phyloP scores from a whole-genome alignment of 108 stramenopile species.

The Skeletonema marinoi region DNA sequence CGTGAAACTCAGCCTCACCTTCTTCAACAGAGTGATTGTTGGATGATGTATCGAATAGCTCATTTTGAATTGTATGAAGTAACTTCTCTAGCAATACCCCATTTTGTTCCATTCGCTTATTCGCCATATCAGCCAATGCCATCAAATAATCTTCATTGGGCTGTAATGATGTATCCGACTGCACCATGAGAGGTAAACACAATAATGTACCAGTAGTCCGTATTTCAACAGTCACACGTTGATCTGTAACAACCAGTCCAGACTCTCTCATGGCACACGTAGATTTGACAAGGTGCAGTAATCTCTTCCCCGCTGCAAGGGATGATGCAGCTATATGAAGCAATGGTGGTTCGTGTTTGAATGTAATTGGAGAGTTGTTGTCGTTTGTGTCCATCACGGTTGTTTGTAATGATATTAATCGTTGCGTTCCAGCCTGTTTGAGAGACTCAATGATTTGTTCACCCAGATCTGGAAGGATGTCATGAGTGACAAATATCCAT shows the following conservation, averaged over 20 bases:
- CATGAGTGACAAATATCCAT: constrained; percentile 79
- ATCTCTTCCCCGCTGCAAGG: constrained; percentile 49
- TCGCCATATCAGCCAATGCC: constrained; percentile 59
- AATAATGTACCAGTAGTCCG: constrained; percentile 71
- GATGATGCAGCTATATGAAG: constrained; percentile 79
- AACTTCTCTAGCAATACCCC: constrained; percentile 56
- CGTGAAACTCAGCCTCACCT: constrained; percentile 10
- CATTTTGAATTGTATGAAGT: constrained; percentile 35
- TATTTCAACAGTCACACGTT: constrained; percentile 64
- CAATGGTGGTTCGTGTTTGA: constrained; percentile 81
- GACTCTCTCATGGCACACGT: constrained; percentile 82
- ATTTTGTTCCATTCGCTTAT: constrained; percentile 64
- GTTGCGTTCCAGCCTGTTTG: constrained; percentile 2
- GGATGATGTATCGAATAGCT: constrained; percentile 37
- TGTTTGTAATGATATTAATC: not conserved
- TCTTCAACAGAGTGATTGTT: not conserved
- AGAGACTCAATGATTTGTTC: constrained; percentile 41
- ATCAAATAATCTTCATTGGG: constrained; percentile 50
- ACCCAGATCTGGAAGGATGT: constrained; percentile 49
- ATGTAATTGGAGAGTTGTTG: constrained; percentile 37
- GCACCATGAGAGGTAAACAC: constrained; percentile 59
- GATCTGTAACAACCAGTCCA: constrained; percentile 69
- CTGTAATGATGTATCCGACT: not conserved
- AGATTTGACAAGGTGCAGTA: constrained; percentile 64
- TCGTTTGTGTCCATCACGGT: not conserved